A percentile compares a stretch with the other conserved stretches of the same genome.
phyloP scores from a whole-genome alignment of 805 yeast genomes.

The Zygoascus ofunaensis region DNA sequence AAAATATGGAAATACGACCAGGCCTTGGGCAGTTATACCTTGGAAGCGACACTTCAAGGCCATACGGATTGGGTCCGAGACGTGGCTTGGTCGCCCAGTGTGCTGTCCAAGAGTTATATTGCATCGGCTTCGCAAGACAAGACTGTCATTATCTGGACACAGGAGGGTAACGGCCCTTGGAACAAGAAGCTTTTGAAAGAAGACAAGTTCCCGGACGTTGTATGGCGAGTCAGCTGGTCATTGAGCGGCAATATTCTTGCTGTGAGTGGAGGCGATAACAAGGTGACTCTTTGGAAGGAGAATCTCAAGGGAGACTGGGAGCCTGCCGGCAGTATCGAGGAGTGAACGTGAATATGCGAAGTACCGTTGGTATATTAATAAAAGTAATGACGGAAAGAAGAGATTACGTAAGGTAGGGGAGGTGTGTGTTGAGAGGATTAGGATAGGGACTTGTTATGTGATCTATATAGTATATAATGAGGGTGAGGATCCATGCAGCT shows the following conservation, averaged over 20 bases:
- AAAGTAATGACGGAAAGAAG: no score
- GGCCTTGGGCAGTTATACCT: constrained; percentile 45
- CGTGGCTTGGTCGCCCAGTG: constrained; percentile 95
- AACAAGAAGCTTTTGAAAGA: constrained; percentile 62
- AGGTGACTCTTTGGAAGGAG: constrained; percentile 95
- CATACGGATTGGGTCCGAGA: constrained; percentile 99
- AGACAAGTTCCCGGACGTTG: constrained; percentile 89
- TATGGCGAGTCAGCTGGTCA: constrained; percentile 98
- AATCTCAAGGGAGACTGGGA: constrained; percentile 91
- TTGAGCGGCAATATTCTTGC: constrained; percentile 92
- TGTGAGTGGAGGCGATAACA: constrained; percentile 91
- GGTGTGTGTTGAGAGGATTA: no score
- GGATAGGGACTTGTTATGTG: no score
- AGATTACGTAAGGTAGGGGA: no score
- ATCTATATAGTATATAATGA: no score
- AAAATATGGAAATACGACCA: constrained; percentile 78
- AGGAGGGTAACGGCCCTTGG: constrained; percentile 66
- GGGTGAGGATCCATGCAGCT: no score
- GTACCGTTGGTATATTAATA: no score
- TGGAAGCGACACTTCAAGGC: constrained; percentile 75
- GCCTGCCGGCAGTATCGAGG: constrained; percentile 91
- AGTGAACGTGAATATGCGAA: constrained; percentile 40
- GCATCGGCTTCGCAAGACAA: constrained; percentile 97
- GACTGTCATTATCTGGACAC: constrained; percentile 92
- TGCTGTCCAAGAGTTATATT: constrained; percentile 75